These are phyloP conservation scores for Fusarium duplospermum DNA, from an alignment of 2,329 filamentous ascomycete species.

Conservation along the genomic window DNA sequence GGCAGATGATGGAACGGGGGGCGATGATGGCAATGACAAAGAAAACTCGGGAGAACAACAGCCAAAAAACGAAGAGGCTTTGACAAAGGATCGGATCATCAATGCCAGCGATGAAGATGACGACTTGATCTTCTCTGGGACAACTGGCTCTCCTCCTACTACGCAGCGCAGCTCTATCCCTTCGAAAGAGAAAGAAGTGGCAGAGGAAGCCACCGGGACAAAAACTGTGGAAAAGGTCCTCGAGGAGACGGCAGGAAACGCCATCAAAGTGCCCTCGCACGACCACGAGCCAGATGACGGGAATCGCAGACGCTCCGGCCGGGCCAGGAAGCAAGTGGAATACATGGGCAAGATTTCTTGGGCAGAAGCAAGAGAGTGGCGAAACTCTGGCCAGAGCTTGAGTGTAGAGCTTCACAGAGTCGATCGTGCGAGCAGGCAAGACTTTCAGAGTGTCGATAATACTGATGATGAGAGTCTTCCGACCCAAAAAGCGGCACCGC, in stretches of 20 bases:
- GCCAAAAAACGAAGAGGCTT: not conserved
- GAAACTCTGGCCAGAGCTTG: conserved; percentile 11
- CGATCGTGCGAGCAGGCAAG: conserved; percentile 7
- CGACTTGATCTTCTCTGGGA: conserved; percentile 33
- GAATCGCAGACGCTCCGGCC: conserved; percentile 41
- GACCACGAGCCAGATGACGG: conserved; percentile 14
- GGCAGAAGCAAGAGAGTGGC: conserved; percentile 36
- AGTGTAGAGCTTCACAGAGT: conserved; percentile 25
- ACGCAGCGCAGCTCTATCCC: not conserved
- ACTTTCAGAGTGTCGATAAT: conserved; percentile 22
- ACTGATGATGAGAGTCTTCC: not conserved
- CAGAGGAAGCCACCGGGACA: not conserved
- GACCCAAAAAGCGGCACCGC: not conserved
- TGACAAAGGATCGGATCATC: conserved; percentile 5
- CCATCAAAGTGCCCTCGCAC: not conserved
- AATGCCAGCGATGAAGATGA: conserved; percentile 40
- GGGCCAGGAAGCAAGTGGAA: conserved; percentile 45
- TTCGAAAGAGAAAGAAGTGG: not conserved
- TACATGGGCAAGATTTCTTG: conserved; percentile 48
- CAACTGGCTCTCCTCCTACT: not conserved
- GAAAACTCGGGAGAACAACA: not conserved
- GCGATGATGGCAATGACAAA: conserved; percentile 1
- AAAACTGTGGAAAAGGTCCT: not conserved
- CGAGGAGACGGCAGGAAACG: conserved; percentile 1
- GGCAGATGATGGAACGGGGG: conserved; percentile 1